Conservation (phyloP, 805 yeast genomes). For the Starmerella floricola region DNA sequence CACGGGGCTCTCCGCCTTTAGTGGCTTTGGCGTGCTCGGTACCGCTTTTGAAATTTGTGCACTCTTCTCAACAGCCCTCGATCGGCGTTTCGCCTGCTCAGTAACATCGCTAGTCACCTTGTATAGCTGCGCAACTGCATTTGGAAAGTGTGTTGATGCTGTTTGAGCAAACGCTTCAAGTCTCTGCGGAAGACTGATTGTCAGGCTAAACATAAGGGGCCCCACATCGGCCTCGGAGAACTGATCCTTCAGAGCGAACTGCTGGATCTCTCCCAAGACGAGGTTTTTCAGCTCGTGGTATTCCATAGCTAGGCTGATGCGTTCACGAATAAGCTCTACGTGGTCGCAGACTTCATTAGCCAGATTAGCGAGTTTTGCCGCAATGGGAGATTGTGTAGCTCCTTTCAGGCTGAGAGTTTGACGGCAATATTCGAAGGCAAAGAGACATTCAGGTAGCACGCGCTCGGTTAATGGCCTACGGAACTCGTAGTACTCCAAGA, state of each 20-base stretch:
- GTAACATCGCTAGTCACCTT: neutral
- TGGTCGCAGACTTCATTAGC: slow-evolving; percentile 8
- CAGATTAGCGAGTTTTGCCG: slow-evolving; percentile 7
- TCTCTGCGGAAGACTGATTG: slow-evolving; percentile 8
- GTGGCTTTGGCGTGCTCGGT: neutral
- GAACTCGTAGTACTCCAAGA: slow-evolving; percentile 1
- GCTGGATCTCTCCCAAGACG: slow-evolving; percentile 7
- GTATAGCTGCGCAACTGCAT: slow-evolving; percentile 1
- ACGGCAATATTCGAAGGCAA: slow-evolving; percentile 8
- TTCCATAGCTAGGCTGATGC: slow-evolving; percentile 5
- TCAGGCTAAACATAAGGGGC: slow-evolving; percentile 8
- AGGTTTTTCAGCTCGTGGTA: slow-evolving; percentile 9
- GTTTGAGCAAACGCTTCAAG: slow-evolving; percentile 5
- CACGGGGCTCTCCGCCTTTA: slow-evolving; percentile 1
- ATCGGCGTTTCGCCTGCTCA: neutral
- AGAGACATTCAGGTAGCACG: slow-evolving; percentile 4
- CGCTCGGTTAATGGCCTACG: slow-evolving; percentile 2
- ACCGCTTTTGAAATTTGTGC: neutral
- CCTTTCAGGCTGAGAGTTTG: slow-evolving; percentile 7
- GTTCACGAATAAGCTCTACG: slow-evolving; percentile 1
- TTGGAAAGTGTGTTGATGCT: slow-evolving; percentile 6
- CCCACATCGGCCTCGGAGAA: neutral
- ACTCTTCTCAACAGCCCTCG: neutral
- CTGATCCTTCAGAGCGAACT: neutral
- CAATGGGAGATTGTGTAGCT: slow-evolving; percentile 10